These are phyloP conservation scores for Zygosaccharomyces bisporus DNA, from an alignment of 805 yeast genomes.

Conservation along the genomic window DNA sequence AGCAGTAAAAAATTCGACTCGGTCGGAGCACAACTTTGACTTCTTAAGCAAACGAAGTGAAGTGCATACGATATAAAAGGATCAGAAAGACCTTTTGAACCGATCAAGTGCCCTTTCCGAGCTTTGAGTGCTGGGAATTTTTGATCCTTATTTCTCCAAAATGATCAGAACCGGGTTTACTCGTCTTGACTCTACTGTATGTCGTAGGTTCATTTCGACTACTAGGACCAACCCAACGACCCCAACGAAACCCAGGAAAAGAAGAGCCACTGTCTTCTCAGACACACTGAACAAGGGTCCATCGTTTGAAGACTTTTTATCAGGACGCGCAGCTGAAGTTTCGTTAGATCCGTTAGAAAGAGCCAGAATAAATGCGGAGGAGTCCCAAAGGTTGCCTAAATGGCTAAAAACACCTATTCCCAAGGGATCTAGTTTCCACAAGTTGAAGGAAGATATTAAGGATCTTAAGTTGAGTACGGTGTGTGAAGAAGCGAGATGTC, in stretches of 20 bases:
- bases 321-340: constrained; percentile 68
- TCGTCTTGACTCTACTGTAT: neutral
- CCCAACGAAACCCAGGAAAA: constrained; percentile 32
- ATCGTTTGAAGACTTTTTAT: constrained; percentile 84
- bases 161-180: constrained; percentile 4
- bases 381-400: constrained; percentile 71
- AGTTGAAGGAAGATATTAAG: constrained; percentile 77
- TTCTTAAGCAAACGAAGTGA: neutral
- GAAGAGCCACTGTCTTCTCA: constrained; percentile 57
- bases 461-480: constrained; percentile 91
- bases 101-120: neutral
- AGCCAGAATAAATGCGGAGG: constrained; percentile 57
- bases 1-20: constrained; percentile 3
- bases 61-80: neutral
- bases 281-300: constrained; percentile 81
- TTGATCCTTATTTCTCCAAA: neutral
- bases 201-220: constrained; percentile 17
- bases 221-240: constrained; percentile 18
- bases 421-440: constrained; percentile 81
- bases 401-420: constrained; percentile 98
- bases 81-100: neutral
- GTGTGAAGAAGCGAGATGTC: constrained; percentile 98
- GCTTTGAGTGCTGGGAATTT: neutral
- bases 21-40: constrained; percentile 1
- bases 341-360: constrained; percentile 71